Evolutionary conservation across 129 eudicot species (phyloP).

Genomic region (Heracleum sosnowskyi): DNA sequence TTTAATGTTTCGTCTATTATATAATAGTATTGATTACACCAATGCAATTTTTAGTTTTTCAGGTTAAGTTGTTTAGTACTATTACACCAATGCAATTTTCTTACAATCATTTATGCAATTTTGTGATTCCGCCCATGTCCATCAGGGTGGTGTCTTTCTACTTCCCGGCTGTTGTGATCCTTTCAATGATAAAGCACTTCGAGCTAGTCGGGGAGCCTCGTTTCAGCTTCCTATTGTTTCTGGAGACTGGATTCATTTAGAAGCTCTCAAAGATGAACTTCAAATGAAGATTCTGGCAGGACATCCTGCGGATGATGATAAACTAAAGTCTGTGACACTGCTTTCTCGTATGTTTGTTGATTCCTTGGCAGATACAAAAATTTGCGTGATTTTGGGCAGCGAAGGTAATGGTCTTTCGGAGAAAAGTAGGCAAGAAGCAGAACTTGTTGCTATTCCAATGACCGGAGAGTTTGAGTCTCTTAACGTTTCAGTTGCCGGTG

Average conservation of each 20-base stretch:
- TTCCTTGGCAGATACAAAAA: conserved; percentile 40
- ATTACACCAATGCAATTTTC: neutral
- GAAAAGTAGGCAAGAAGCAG: conserved; percentile 34
- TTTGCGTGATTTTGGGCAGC: conserved; percentile 77
- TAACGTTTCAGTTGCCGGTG: conserved; percentile 92
- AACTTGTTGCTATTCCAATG: conserved; percentile 73
- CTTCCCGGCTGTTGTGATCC: conserved; percentile 97
- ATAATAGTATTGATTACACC: too few relatives aligned
- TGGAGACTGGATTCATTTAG: conserved; percentile 58
- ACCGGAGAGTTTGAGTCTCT: conserved; percentile 70
- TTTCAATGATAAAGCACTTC: conserved; percentile 81
- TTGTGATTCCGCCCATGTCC: neutral
- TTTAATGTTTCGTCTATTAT: too few relatives aligned
- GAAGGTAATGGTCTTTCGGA: conserved; percentile 82
- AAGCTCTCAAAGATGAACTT: conserved; percentile 28
- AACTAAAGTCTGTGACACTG: conserved; percentile 22
- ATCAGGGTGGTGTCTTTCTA: conserved; percentile 76
- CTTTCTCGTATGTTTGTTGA: conserved; percentile 55
- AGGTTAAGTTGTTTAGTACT: neutral
- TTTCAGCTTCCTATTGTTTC: conserved; percentile 79
- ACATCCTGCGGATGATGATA: conserved; percentile 37
- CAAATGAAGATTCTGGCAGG: conserved; percentile 69
- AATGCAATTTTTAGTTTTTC: too few relatives aligned
- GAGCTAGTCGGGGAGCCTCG: conserved; percentile 91
- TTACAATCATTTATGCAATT: neutral